Conservation (phyloP, 345 rosid genomes). For the Acer yangbiense region DNA sequence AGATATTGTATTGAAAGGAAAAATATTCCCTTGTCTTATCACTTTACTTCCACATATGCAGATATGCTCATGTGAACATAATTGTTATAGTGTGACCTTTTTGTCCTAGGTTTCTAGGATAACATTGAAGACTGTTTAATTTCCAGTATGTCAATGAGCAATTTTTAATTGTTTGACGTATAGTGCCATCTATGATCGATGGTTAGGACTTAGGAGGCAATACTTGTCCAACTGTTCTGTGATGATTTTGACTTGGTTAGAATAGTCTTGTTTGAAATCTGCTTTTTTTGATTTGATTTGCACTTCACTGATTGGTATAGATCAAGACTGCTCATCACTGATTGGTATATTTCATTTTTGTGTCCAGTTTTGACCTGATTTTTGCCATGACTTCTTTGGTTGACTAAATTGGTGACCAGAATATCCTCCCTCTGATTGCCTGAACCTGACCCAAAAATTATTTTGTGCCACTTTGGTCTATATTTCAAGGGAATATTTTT, state of each 20-base stretch:
- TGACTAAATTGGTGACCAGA: neutral
- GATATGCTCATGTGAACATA: neutral
- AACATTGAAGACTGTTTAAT: neutral
- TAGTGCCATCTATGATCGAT: neutral
- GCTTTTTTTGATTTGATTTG: neutral
- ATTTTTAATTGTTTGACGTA: neutral
- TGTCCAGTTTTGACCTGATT: neutral
- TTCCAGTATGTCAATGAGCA: neutral
- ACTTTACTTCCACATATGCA: neutral
- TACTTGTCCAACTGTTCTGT: neutral
- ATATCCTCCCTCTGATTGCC: conserved; percentile 4
- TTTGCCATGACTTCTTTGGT: neutral
- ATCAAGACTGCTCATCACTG: neutral
- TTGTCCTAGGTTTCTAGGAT: neutral
- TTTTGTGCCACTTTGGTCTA: neutral
- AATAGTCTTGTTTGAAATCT: neutral
- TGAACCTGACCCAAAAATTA: neutral
- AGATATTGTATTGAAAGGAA: neutral
- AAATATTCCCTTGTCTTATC: neutral
- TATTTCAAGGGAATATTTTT: neutral
- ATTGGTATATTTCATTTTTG: neutral
- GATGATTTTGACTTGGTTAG: conserved; percentile 1
- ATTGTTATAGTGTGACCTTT: neutral
- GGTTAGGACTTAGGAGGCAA: neutral
- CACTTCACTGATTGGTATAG: neutral